Conservation (phyloP, 345 rosid genomes). For the Brassica incana region DNA sequence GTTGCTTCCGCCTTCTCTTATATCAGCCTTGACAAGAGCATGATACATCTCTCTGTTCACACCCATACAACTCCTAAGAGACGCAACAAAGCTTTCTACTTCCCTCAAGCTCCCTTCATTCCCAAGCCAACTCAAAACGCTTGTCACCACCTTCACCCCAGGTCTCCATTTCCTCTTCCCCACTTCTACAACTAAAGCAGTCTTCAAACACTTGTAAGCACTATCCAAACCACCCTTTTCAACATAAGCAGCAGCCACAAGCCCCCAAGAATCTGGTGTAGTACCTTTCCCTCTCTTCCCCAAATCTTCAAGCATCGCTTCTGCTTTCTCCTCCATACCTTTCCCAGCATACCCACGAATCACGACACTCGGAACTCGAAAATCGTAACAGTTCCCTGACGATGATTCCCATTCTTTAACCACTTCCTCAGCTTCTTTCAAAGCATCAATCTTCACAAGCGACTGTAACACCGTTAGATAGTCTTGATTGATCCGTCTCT, state of each 20-base stretch:
- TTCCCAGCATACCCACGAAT: slow-evolving; percentile 47
- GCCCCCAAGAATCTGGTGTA: slow-evolving; percentile 63
- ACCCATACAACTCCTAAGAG: slow-evolving; percentile 43
- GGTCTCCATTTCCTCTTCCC: slow-evolving; percentile 66
- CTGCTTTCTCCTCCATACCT: slow-evolving; percentile 57
- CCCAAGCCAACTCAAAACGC: slow-evolving; percentile 64
- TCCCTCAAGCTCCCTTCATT: slow-evolving; percentile 54
- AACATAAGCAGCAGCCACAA: slow-evolving; percentile 57
- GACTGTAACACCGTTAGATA: slow-evolving; percentile 64
- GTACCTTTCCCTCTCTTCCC: slow-evolving; percentile 51
- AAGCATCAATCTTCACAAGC: slow-evolving; percentile 62
- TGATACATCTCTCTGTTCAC: slow-evolving; percentile 55
- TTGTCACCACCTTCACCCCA: slow-evolving; percentile 41
- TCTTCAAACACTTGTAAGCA: slow-evolving; percentile 57
- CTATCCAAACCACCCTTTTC: slow-evolving; percentile 47
- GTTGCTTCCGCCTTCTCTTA: slow-evolving; percentile 47
- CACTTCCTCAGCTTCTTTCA: slow-evolving; percentile 68
- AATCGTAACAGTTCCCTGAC: slow-evolving; percentile 60
- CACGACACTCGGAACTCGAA: slow-evolving; percentile 54
- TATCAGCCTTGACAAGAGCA: slow-evolving; percentile 56
- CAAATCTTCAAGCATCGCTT: slow-evolving; percentile 55
- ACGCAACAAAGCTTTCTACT: slow-evolving; percentile 52
- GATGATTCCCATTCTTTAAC: slow-evolving; percentile 67
- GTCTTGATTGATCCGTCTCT: slow-evolving; percentile 64
- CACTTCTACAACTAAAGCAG: slow-evolving; percentile 41